Evolutionary conservation across 176 grass and related monocot genomes (phyloP).

Genomic region (Triticum monococcum): DNA sequence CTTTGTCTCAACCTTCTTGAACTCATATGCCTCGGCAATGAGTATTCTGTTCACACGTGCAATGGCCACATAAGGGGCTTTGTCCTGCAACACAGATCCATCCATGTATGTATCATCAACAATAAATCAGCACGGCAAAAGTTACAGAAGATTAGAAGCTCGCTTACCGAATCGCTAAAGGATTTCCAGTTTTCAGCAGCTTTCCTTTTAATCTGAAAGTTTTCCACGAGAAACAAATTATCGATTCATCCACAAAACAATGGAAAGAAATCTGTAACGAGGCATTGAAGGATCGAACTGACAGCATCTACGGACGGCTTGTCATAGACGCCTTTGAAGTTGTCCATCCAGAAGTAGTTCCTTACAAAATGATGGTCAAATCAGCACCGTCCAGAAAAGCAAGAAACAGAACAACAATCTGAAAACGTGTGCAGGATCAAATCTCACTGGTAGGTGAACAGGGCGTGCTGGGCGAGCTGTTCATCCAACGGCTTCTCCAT

Average conservation of each 20-base stretch:
- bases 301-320: not conserved
- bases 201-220: not conserved
- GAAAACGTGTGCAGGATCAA: not conserved
- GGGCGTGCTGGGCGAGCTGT: not conserved
- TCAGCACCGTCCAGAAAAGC: not conserved
- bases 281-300: not conserved
- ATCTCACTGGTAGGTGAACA: not conserved
- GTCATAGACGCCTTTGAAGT: not conserved
- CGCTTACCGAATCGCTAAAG: not conserved
- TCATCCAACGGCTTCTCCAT: not conserved
- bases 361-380: conserved; percentile 9
- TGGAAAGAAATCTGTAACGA: not conserved
- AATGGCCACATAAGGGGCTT: not conserved
- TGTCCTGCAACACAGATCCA: not conserved
- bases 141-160: not conserved
- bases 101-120: not conserved
- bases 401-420: not conserved
- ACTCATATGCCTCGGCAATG: not conserved
- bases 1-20: not conserved
- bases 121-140: not conserved
- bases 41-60: not conserved
- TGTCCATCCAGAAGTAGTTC: not conserved
- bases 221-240: not conserved
- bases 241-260: not conserved
- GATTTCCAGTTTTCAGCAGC: not conserved